Percentiles rank a stretch among this genome's conserved stretches.
phyloP scores from a whole-genome alignment of 1,139 yeast species.

The Magnusiomyces paraingens region DNA sequence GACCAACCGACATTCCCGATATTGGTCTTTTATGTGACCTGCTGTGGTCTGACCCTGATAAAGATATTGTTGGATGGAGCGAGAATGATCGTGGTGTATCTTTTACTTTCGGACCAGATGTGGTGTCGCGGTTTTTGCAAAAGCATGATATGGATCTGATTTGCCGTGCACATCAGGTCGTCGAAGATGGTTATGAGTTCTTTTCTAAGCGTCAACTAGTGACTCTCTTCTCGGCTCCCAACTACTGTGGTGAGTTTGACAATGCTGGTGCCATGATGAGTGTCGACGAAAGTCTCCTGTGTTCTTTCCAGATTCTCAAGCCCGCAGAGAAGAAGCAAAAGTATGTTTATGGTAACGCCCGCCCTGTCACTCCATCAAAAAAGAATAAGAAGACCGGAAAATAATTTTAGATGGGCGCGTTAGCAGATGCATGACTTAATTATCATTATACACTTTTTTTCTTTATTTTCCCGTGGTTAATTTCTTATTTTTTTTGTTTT shows the following conservation, averaged over 20 bases:
- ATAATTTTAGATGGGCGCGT: conserved; percentile 12
- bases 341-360: conserved; percentile 44
- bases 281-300: conserved; percentile 89
- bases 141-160: conserved; percentile 96
- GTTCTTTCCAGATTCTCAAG: conserved; percentile 95
- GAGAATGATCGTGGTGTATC: conserved; percentile 98
- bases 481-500: no score
- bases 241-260: conserved; percentile 97
- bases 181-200: conserved; percentile 97
- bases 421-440: no score
- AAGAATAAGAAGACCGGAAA: conserved; percentile 46
- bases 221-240: conserved; percentile 92
- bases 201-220: conserved; percentile 93
- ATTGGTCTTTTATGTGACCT: conserved; percentile 92
- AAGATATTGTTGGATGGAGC: conserved; percentile 96
- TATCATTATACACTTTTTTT: no score
- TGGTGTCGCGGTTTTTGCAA: conserved; percentile 86
- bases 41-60: conserved; percentile 97
- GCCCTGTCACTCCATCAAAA: conserved; percentile 63
- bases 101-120: conserved; percentile 96
- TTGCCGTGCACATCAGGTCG: conserved; percentile 98
- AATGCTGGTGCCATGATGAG: conserved; percentile 99
- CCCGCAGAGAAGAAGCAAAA: conserved; percentile 94
- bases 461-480: no score
- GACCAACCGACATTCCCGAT: conserved; percentile 98